Evolutionary conservation across 2,329 filamentous ascomycete genomes (phyloP).

Genomic region (Sporothrix globosa): DNA sequence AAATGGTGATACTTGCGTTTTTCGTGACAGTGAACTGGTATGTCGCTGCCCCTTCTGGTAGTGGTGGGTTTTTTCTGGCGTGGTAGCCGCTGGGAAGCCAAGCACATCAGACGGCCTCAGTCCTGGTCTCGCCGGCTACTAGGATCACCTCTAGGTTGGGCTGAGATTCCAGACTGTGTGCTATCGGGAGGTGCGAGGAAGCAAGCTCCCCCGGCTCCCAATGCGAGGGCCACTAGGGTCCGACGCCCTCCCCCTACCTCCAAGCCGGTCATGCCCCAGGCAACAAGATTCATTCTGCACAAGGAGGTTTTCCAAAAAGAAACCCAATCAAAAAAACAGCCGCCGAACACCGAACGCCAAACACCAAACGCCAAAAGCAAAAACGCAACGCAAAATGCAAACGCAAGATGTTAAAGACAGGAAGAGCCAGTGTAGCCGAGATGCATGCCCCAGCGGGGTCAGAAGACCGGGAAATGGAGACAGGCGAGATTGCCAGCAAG

Average conservation of each 20-base stretch:
- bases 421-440: background rate
- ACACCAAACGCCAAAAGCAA: background rate
- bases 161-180: background rate
- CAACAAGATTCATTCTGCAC: background rate
- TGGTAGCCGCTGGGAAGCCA: constrained; percentile 5
- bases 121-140: background rate
- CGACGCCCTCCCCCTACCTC: constrained; percentile 17
- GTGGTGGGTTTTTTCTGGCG: background rate
- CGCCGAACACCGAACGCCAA: background rate
- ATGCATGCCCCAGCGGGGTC: background rate
- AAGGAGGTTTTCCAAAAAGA: constrained; percentile 14
- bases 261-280: constrained; percentile 11
- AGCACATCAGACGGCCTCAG: constrained; percentile 1
- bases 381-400: background rate
- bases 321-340: background rate
- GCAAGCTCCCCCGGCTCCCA: constrained; percentile 6
- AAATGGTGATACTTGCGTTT: constrained; percentile 4
- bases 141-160: background rate
- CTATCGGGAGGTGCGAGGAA: constrained; percentile 1
- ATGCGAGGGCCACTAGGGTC: constrained; percentile 10
- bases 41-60: constrained; percentile 12
- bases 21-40: constrained; percentile 4
- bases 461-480: background rate
- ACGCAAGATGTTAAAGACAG: background rate
- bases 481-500: background rate